Conservation (phyloP, 495 filamentous ascomycete species). For the Penicillium riverlandense region DNA sequence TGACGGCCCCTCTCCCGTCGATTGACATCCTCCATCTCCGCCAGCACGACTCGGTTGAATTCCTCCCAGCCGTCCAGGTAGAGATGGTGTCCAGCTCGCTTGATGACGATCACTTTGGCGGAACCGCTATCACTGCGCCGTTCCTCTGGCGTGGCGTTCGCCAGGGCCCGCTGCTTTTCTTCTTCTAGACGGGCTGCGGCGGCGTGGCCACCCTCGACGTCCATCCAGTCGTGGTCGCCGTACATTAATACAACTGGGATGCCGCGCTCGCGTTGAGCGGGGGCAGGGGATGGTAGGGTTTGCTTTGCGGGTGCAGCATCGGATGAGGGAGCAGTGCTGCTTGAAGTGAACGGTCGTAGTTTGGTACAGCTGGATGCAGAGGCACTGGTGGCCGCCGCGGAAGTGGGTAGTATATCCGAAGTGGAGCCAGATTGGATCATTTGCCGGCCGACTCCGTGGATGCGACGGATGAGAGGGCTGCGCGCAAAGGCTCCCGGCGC, state of each 20-base stretch:
- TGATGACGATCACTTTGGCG: conserved; percentile 79
- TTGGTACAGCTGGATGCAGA: not conserved
- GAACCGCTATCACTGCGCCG: conserved; percentile 64
- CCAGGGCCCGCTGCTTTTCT: conserved; percentile 50
- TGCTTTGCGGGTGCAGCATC: not conserved
- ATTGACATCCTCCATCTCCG: conserved; percentile 73
- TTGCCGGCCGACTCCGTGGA: conserved; percentile 78
- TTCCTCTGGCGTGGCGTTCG: conserved; percentile 58
- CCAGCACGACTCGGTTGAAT: conserved; percentile 70
- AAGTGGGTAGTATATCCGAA: conserved; percentile 5
- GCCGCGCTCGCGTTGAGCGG: conserved; percentile 55
- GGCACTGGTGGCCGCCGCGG: not conserved
- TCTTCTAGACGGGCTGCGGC: conserved; percentile 74
- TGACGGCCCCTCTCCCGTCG: conserved; percentile 26
- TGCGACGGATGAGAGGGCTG: conserved; percentile 76
- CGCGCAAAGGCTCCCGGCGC: conserved; percentile 91
- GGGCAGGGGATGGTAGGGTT: conserved; percentile 1
- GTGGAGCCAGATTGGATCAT: conserved; percentile 25
- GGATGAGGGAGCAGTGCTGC: conserved; percentile 2
- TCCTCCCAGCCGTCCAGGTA: conserved; percentile 87
- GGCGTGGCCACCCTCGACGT: conserved; percentile 75
- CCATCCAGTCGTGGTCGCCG: conserved; percentile 98
- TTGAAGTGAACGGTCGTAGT: too few species aligned
- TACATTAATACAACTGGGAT: conserved; percentile 89
- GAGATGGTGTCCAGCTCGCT: conserved; percentile 82